These are phyloP conservation scores for Perkinsus marinus DNA, from an alignment of 169 alveolate species.

Conservation along the genomic window DNA sequence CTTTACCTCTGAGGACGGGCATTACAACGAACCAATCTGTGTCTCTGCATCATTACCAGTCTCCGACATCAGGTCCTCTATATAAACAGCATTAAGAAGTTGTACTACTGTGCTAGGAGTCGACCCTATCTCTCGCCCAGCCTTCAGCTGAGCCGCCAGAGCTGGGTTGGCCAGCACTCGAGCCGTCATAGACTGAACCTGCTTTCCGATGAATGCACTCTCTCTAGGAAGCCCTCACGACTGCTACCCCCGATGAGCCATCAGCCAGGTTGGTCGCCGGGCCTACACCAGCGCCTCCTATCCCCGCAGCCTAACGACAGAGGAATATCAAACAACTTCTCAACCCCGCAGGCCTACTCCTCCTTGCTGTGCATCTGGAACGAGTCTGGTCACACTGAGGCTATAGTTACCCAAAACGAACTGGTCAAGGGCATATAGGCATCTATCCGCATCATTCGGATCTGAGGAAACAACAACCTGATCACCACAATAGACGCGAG, in stretches of 20 bases:
- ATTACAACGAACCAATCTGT: not conserved
- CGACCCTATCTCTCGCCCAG: constrained; percentile 46
- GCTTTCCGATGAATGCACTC: constrained; percentile 40
- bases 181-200: constrained; percentile 38
- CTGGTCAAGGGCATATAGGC: not conserved
- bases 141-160: constrained; percentile 48
- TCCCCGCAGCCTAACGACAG: not conserved
- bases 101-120: constrained; percentile 50
- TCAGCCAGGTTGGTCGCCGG: constrained; percentile 31
- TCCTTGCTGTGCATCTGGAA: constrained; percentile 5
- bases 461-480: constrained; percentile 29
- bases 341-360: constrained; percentile 38
- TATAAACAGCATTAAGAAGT: constrained; percentile 50
- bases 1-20: constrained; percentile 1
- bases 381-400: not conserved
- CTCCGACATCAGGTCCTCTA: constrained; percentile 47
- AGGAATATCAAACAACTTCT: not conserved
- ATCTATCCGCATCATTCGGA: constrained; percentile 42
- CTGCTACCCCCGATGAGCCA: constrained; percentile 26
- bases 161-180: constrained; percentile 45
- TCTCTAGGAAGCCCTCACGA: constrained; percentile 40
- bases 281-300: constrained; percentile 10
- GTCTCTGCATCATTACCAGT: not conserved
- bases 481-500: no score
- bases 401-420: not conserved